Evolutionary conservation across 192 early-diverging fungal species (phyloP), one percentile per base, ranked within the genome.

Genomic region (Gonapodya sp.): DNA sequence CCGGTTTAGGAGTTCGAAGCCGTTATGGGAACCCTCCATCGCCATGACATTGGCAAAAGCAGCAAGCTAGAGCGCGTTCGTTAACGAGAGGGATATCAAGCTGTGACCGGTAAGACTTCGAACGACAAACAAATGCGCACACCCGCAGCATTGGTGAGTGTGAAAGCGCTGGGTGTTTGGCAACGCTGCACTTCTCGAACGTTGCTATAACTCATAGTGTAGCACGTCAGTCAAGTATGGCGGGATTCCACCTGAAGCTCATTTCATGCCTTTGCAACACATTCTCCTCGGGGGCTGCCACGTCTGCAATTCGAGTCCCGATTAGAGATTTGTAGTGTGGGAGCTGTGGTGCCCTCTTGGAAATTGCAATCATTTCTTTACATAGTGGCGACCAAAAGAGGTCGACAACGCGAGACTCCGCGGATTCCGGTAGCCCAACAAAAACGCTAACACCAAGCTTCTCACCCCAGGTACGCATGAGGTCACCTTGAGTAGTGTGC

Each of bases 361-460:
- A 77, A 18, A 77, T 2, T 18, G 2, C 75, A 33, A 77, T 77
- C 30, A 32, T 77, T 16, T 8, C 8, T 24, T 64, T 64, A 64
- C 8, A 64, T 8, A 64, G 46, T 33, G 2, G 75, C 18, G 75
- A 32, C 30, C 18, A 77, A 2, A 31, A 14, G 18, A 77, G 18
- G 75, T 18, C 30, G 2, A 77, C 75, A 33, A 77, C 18, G 30
- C 75, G 18, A 8, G 75, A 18, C 8, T 77, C 75, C 46, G 46
- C 75, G 75, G 75, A 77, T 34, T 18, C 75, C 18, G 75, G 75
- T 14, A 77, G 75, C 30, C 75, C 75, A 2, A 77, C 75, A 33
- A 77, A 77, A 33, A 34, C 75, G 75, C 2, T 2, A 16, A 34
- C 75, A 8, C 75, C 75, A 33, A 77, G 75, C 75, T 77, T 77